phyloP scores from a whole-genome alignment of 2,329 filamentous ascomycete species.

The Ploettnerulaceae sp. region DNA sequence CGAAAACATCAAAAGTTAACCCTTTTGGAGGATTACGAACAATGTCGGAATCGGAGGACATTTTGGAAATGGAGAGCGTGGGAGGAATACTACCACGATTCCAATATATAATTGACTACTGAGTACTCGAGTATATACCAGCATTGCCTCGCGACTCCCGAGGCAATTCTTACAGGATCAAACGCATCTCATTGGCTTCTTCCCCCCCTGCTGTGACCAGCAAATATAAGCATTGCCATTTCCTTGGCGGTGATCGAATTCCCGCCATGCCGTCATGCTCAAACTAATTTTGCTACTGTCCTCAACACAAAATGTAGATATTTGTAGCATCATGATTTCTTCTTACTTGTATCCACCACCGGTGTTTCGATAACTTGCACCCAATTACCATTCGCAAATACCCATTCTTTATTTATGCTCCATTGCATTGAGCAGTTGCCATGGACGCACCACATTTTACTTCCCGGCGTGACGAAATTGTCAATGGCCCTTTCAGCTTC shows the following conservation, averaged over 20 bases:
- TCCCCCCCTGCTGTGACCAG: no score
- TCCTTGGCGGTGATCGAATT: constrained; percentile 3
- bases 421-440: background rate
- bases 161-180: no score
- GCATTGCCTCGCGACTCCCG: no score
- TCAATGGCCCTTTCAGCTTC: constrained; percentile 40
- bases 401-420: no score
- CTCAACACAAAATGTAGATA: background rate
- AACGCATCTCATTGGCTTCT: no score
- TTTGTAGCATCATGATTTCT: background rate
- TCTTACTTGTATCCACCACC: background rate
- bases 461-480: constrained; percentile 3
- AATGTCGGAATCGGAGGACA: constrained; percentile 21
- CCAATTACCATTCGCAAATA: background rate
- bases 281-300: background rate
- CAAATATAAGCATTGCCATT: constrained; percentile 3
- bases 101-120: no score
- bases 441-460: constrained; percentile 5
- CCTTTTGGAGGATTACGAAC: constrained; percentile 42
- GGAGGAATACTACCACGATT: no score
- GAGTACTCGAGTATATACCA: no score
- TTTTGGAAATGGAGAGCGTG: no score
- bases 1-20: constrained; percentile 72
- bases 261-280: constrained; percentile 3
- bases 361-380: background rate